A percentile compares a stretch with the other conserved stretches of the same genome.
Evolutionary conservation across 2,329 filamentous ascomycete genomes (phyloP).

Genomic region (Arthrobotrys pseudoclavata): DNA sequence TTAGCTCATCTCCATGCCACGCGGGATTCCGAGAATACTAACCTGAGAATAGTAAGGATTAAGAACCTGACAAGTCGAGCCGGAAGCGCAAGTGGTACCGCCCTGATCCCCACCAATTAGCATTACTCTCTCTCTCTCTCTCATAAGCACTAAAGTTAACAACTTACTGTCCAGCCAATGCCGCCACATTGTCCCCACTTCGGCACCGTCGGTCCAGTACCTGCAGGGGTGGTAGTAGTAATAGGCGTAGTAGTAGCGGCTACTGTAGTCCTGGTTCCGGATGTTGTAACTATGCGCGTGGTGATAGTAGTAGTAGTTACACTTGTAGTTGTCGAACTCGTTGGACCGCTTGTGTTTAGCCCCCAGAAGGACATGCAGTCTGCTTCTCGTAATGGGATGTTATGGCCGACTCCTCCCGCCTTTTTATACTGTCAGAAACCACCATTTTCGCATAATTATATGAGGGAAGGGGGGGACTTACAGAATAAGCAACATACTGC

Average conservation of each 20-base stretch:
- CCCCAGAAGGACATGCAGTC: conserved; percentile 35
- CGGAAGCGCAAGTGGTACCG: conserved; percentile 42
- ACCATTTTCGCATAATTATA: conserved; percentile 29
- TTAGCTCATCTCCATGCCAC: no score
- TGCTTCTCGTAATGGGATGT: conserved; percentile 26
- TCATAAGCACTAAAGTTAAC: no score
- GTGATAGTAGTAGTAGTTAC: conserved; percentile 29
- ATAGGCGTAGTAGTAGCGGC: conserved; percentile 27
- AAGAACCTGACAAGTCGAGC: conserved; percentile 48
- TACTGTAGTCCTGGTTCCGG: background rate
- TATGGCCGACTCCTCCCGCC: conserved; percentile 39
- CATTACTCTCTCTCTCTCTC: no score
- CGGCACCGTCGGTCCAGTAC: conserved; percentile 16
- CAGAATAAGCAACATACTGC: conserved; percentile 55
- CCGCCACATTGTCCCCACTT: conserved; percentile 60
- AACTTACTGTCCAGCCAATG: conserved; percentile 56
- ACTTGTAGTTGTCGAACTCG: conserved; percentile 14
- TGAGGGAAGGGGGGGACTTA: conserved; percentile 18
- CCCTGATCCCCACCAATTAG: conserved; percentile 12
- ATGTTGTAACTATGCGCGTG: conserved; percentile 14
- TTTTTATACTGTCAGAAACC: conserved; percentile 11
- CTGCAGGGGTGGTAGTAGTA: conserved; percentile 30
- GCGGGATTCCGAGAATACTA: no score
- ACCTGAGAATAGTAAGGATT: conserved; percentile 61
- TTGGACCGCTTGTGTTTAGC: conserved; percentile 46